phyloP scores from a whole-genome alignment of 805 yeast genomes.

The Myxozyma neglecta region DNA sequence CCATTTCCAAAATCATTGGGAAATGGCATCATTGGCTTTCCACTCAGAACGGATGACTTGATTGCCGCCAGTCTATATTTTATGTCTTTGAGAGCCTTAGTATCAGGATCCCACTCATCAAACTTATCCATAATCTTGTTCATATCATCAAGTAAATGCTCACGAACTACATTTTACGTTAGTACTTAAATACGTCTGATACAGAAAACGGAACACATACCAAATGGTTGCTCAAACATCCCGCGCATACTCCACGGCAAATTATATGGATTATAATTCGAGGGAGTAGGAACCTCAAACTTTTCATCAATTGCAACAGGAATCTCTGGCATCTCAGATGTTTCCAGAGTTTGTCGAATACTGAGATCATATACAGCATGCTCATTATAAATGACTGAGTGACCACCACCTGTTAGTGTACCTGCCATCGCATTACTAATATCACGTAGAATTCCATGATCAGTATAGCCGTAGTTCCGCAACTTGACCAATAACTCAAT shows the following conservation, averaged over 20 bases:
- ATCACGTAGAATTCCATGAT: constrained; percentile 83
- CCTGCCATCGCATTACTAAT: constrained; percentile 80
- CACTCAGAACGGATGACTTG: constrained; percentile 6
- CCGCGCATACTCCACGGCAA: constrained; percentile 94
- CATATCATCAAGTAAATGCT: constrained; percentile 50
- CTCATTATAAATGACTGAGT: constrained; percentile 84
- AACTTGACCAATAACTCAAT: constrained; percentile 74
- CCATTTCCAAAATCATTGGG: background rate
- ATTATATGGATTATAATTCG: constrained; percentile 78
- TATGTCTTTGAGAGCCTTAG: constrained; percentile 77
- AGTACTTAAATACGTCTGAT: background rate
- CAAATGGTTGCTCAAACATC: constrained; percentile 59
- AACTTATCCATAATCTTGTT: constrained; percentile 64
- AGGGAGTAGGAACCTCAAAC: constrained; percentile 55
- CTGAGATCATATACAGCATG: constrained; percentile 82
- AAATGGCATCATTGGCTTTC: background rate
- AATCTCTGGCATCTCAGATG: constrained; percentile 53
- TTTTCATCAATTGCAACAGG: constrained; percentile 36
- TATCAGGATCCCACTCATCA: constrained; percentile 84
- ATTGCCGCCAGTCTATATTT: constrained; percentile 61
- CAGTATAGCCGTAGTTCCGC: constrained; percentile 75
- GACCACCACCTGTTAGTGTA: constrained; percentile 93
- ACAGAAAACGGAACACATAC: constrained; percentile 42
- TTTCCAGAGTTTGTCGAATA: constrained; percentile 68
- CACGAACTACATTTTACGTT: constrained; percentile 38